Evolutionary conservation across 2,329 filamentous ascomycete genomes (phyloP).

Genomic region (Xenoacremonium recifei): DNA sequence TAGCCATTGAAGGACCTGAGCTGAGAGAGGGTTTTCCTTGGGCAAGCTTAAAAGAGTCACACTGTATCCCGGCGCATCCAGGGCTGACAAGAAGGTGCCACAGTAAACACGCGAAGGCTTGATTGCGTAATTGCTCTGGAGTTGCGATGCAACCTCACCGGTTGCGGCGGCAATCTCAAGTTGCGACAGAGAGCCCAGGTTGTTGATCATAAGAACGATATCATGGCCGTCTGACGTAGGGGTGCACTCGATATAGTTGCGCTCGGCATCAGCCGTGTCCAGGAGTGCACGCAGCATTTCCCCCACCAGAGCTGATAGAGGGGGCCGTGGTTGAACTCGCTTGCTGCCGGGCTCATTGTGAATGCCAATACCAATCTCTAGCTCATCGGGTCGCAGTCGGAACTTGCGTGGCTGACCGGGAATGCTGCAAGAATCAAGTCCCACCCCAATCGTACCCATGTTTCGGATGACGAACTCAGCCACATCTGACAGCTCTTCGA

Average conservation of each 20-base stretch:
- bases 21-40: constrained; percentile 41
- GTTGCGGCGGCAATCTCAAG: constrained; percentile 55
- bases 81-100: constrained; percentile 66
- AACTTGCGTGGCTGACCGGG: constrained; percentile 55
- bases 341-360: constrained; percentile 45
- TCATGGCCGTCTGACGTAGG: constrained; percentile 13
- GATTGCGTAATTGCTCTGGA: constrained; percentile 21
- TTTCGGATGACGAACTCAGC: constrained; percentile 25
- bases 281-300: constrained; percentile 47
- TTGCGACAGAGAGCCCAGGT: constrained; percentile 54
- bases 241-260: constrained; percentile 42
- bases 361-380: constrained; percentile 52
- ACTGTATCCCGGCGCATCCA: constrained; percentile 72
- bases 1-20: constrained; percentile 3
- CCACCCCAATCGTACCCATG: constrained; percentile 65
- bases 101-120: not conserved
- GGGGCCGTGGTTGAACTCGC: constrained; percentile 8
- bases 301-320: constrained; percentile 38
- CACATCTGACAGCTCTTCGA: not conserved
- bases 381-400: constrained; percentile 30
- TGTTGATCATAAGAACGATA: constrained; percentile 55
- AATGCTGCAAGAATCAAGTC: constrained; percentile 70
- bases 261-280: constrained; percentile 49
- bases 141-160: constrained; percentile 47
- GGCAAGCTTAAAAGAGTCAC: constrained; percentile 43